Base-by-base conservation (phyloP, 768 basidiomycete genomes). In the Agaricus subrufescens region DNA sequence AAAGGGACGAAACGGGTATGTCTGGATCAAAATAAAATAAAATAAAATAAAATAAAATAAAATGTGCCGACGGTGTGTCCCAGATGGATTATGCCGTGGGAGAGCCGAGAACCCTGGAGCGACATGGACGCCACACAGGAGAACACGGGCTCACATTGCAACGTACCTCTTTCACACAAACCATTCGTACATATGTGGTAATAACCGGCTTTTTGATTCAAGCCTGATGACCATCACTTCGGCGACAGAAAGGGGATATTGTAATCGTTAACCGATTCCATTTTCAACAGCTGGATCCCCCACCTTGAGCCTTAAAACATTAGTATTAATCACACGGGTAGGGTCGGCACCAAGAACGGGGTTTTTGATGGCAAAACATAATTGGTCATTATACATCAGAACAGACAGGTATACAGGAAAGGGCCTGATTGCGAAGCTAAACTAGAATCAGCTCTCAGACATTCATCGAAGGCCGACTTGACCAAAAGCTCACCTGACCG, bases 21-120 rank as follows among this genome's bases (percentile, higher is more conserved):
- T 46, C 27, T 37, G 45, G 39, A 49, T 50, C 55, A 56, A 56
- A 50, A 50, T 25, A 26, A 53, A 39, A 50, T 34, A 34, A 34
- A 34, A 34, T 34, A 31, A 31, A 39, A 50, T 34, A 34, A 34
- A 34, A 34, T 34, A 31, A 31, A 31, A 34, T 34, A 34, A 34
- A 34, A 31, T 31, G 34, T 34, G 11, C 34, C 7, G 11, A 34
- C 34, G 7, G 48, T 55, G 55, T 50, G 48, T 50, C 27, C 55
- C 55, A 56, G 55, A 50, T 45, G 26, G 29, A 7, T 19, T 12
- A 3, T 56, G 55, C 55, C 48, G 42, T 56, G 43, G 50, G 26
- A 30, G 55, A 39, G 25, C 34, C 23, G 30, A 44, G 46, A 44
- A 44, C n/a, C 31, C 43, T 48, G 48, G 25, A 55, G 27, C n/a